Evolutionary conservation across 2,329 filamentous ascomycete genomes (phyloP), one percentile per base, ranked within the genome.

Genomic region (Aaosphaeria pasadenensis): DNA sequence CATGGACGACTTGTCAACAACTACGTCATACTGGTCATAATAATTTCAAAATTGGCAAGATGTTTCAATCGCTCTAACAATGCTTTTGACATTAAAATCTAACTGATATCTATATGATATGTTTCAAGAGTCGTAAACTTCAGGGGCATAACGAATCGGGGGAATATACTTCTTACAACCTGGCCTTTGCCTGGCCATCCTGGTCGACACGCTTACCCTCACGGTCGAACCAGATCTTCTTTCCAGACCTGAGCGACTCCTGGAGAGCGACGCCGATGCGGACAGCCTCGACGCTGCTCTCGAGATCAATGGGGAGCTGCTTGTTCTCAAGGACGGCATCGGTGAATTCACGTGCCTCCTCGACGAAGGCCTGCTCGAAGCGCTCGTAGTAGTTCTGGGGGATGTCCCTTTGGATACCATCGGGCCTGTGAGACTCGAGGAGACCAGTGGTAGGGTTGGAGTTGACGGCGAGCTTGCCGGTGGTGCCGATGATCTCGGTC

Each of bases 401-500:
- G n/a, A 85, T 78, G 64, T 86, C 80, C 33, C 80, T 74, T 9
- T 77, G 71, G 28, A 87, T 75, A 4, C 82, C 82, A 1, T 60
- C 71, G 0, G 74, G 44, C 56, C 82, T 73, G 60, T 81, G 77
- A 41, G 80, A 71, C 49, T 82, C 77, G 28, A 86, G 77, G 24
- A 84, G 70, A 48, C 80, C 79, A 2, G 66, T 69, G 42, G 72
- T 69, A 5, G 84, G 84, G 54, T 84, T 77, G 5, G 73, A 75
- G 58, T 87, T 87, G 51, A 87, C 74, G 1, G 75, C 70, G 5
- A 87, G 59, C 63, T 86, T 87, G 38, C 84, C 83, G 55, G 78
- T 75, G 1, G 84, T 87, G 9, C 84, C 85, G 46, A 87, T 83
- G 52, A 87, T 79, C 68, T 87, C 83, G 0, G 84, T 85, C 49